Percentiles rank a stretch among this genome's conserved stretches.
phyloP scores from a whole-genome alignment of 2,329 filamentous ascomycete genomes.

The Colletotrichum sp. region DNA sequence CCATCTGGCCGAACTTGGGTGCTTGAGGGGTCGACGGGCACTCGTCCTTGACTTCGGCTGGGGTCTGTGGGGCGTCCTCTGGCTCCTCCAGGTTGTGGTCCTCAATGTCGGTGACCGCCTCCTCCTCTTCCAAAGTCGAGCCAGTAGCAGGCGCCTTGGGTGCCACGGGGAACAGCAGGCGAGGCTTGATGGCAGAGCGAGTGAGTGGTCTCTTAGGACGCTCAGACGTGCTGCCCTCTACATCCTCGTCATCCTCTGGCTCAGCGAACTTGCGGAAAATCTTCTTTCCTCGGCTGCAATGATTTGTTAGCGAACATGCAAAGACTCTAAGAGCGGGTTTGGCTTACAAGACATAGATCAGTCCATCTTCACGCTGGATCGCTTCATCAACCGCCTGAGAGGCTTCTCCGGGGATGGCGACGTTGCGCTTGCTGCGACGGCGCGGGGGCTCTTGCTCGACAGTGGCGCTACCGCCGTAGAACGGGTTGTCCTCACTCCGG shows the following conservation, averaged over 20 bases:
- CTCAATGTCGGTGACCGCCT: constrained; percentile 65
- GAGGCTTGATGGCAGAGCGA: constrained; percentile 73
- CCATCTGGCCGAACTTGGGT: constrained; percentile 56
- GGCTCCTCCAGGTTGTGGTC: constrained; percentile 47
- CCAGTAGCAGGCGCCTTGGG: constrained; percentile 22
- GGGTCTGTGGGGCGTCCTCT: constrained; percentile 36
- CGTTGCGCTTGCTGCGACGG: constrained; percentile 59
- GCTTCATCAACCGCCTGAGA: constrained; percentile 66
- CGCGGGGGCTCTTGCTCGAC: constrained; percentile 45
- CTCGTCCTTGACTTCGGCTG: constrained; percentile 20
- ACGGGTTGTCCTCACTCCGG: constrained; percentile 72
- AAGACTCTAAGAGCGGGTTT: background rate
- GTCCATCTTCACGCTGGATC: constrained; percentile 70
- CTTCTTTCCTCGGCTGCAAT: constrained; percentile 75
- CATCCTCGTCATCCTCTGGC: constrained; percentile 37
- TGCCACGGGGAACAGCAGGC: constrained; percentile 69
- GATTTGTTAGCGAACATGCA: constrained; percentile 6
- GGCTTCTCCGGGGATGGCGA: constrained; percentile 62
- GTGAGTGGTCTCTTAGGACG: constrained; percentile 55
- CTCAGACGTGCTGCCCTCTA: constrained; percentile 33
- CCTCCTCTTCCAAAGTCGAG: constrained; percentile 56
- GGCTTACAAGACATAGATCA: constrained; percentile 80
- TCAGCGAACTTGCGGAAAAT: constrained; percentile 73
- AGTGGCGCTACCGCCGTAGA: constrained; percentile 55
- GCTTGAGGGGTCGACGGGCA: constrained; percentile 54